These are phyloP conservation scores for Lipomyces starkeyi DNA, from an alignment of 805 yeast species.

Conservation along the genomic window DNA sequence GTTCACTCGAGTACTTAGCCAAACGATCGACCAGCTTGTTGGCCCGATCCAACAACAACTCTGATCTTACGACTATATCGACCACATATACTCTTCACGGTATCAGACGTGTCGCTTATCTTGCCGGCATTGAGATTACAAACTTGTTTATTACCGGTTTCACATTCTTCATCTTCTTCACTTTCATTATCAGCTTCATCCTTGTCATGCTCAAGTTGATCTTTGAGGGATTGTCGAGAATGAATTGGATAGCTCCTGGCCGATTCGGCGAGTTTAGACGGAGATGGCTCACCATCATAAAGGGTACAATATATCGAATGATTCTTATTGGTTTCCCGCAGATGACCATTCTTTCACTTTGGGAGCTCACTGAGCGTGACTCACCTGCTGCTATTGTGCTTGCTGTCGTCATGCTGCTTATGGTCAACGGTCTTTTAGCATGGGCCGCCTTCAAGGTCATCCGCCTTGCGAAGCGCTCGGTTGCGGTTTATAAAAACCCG, in stretches of 20 bases:
- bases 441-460: slow-evolving; percentile 81
- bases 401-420: slow-evolving; percentile 71
- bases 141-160: slow-evolving; percentile 85
- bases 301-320: slow-evolving; percentile 87
- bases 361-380: slow-evolving; percentile 87
- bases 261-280: slow-evolving; percentile 77
- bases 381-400: slow-evolving; percentile 82
- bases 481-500: slow-evolving; percentile 79
- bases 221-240: slow-evolving; percentile 66
- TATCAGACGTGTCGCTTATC: slow-evolving; percentile 85
- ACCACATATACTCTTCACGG: slow-evolving; percentile 87
- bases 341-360: slow-evolving; percentile 75
- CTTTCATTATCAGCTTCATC: slow-evolving; percentile 60
- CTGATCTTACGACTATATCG: slow-evolving; percentile 54
- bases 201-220: slow-evolving; percentile 69
- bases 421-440: slow-evolving; percentile 62
- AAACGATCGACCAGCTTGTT: slow-evolving; percentile 5
- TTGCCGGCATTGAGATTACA: slow-evolving; percentile 85
- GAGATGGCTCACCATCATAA: slow-evolving; percentile 83
- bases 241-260: slow-evolving; percentile 63
- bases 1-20: slow-evolving; percentile 37
- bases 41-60: slow-evolving; percentile 57
- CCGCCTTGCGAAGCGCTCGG: slow-evolving; percentile 73
- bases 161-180: slow-evolving; percentile 77
- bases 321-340: slow-evolving; percentile 88